Conservation (phyloP, 495 filamentous ascomycete genomes). For the Aspergillus egyptiacus region DNA sequence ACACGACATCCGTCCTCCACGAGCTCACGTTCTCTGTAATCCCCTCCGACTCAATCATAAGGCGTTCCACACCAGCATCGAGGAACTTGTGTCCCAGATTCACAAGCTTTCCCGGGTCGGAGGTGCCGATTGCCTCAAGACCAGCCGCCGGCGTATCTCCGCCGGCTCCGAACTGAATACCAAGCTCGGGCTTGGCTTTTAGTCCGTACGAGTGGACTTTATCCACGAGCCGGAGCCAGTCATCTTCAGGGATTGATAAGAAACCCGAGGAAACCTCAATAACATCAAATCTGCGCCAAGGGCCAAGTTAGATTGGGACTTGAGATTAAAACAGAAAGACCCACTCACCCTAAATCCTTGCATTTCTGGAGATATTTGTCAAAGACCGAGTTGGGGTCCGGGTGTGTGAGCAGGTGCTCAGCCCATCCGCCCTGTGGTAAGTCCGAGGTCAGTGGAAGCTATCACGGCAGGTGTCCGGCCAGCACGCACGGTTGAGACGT, state of each 20-base stretch:
- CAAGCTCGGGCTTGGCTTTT: slow-evolving; percentile 54
- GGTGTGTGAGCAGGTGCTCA: slow-evolving; percentile 49
- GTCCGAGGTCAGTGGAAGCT: not conserved
- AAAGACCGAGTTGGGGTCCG: slow-evolving; percentile 39
- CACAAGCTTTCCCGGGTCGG: slow-evolving; percentile 47
- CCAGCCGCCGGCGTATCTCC: slow-evolving; percentile 48
- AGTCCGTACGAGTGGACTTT: slow-evolving; percentile 47
- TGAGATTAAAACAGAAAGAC: not conserved
- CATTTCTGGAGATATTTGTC: slow-evolving; percentile 48
- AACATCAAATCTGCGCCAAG: slow-evolving; percentile 44
- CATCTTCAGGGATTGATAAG: slow-evolving; percentile 47
- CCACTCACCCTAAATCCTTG: slow-evolving; percentile 41
- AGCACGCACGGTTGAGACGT: slow-evolving; percentile 45
- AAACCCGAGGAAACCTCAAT: slow-evolving; percentile 52
- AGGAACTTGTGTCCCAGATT: slow-evolving; percentile 48
- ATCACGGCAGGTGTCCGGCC: not conserved
- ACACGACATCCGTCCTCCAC: slow-evolving; percentile 55
- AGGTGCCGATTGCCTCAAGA: slow-evolving; percentile 46
- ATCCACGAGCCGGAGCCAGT: slow-evolving; percentile 53
- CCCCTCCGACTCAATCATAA: slow-evolving; percentile 59
- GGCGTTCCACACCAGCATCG: slow-evolving; percentile 49
- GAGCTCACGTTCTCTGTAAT: slow-evolving; percentile 54
- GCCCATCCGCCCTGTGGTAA: slow-evolving; percentile 45
- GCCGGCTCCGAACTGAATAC: slow-evolving; percentile 56
- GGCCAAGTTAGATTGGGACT: not conserved